phyloP scores from a whole-genome alignment of 1,284 basidiomycete genomes.

The Leccinum subrobustum region DNA sequence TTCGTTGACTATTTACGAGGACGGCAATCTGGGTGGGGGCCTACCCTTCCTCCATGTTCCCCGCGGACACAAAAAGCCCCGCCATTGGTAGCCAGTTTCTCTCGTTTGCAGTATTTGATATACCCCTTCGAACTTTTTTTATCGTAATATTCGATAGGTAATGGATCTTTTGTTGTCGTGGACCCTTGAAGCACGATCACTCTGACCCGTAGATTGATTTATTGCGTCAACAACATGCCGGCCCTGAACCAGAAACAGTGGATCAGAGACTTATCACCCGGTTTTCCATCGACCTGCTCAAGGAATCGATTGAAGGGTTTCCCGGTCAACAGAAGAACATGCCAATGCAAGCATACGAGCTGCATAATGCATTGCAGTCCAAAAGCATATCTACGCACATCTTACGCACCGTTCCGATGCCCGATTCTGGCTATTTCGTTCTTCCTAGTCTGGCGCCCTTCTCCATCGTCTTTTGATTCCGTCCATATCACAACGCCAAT shows the following conservation, averaged over 20 bases:
- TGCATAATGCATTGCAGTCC: conserved; percentile 54
- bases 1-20: conserved; percentile 17
- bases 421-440: conserved; percentile 51
- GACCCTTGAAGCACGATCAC: neutral
- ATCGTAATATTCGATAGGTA: neutral
- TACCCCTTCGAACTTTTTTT: neutral
- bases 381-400: conserved; percentile 51
- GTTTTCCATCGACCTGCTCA: too few species aligned
- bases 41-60: neutral
- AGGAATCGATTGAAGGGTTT: too few species aligned
- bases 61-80: neutral
- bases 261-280: too few species aligned
- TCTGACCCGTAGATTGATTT: neutral
- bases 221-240: neutral
- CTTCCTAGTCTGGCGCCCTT: conserved; percentile 55
- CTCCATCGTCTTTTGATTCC: conserved; percentile 34
- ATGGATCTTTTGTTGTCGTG: neutral
- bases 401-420: conserved; percentile 48
- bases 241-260: neutral
- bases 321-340: conserved; percentile 43
- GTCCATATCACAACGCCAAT: conserved; percentile 55
- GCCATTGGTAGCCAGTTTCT: neutral
- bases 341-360: conserved; percentile 65
- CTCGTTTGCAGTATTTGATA: neutral
- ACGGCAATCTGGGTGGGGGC: neutral